Conservation (phyloP, 805 yeast species). For the Sugiyamaella qingdaonensis region DNA sequence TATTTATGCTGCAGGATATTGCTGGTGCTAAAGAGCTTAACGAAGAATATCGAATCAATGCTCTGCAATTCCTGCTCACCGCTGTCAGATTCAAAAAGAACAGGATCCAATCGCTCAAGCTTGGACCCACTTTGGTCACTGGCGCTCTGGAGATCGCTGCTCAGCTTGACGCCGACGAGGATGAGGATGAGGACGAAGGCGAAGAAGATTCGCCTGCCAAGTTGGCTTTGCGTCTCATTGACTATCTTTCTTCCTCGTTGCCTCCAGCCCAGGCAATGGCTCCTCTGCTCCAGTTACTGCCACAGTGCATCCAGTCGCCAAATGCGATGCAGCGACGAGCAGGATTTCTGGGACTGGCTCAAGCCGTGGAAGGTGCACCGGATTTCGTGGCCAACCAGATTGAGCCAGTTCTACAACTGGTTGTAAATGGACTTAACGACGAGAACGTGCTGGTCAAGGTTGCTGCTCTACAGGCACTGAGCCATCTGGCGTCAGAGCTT, state of each 20-base stretch:
- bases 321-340: slow-evolving; percentile 82
- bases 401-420: slow-evolving; percentile 63
- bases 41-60: slow-evolving; percentile 77
- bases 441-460: slow-evolving; percentile 68
- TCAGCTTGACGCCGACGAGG: slow-evolving; percentile 71
- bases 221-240: slow-evolving; percentile 75
- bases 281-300: slow-evolving; percentile 66
- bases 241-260: slow-evolving; percentile 71
- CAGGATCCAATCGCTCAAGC: slow-evolving; percentile 70
- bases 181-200: slow-evolving; percentile 86
- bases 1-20: slow-evolving; percentile 65
- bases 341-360: slow-evolving; percentile 74
- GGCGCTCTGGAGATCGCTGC: slow-evolving; percentile 73
- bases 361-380: slow-evolving; percentile 88
- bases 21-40: slow-evolving; percentile 61
- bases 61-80: slow-evolving; percentile 77
- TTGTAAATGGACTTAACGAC: slow-evolving; percentile 76
- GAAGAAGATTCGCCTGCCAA: slow-evolving; percentile 81
- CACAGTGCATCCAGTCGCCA: slow-evolving; percentile 42
- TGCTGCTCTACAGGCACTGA: slow-evolving; percentile 79
- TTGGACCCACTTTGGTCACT: slow-evolving; percentile 75
- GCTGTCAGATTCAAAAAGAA: slow-evolving; percentile 76
- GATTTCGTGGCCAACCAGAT: slow-evolving; percentile 79
- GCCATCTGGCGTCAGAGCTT: slow-evolving; percentile 74
- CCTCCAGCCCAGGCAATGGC: slow-evolving; percentile 90